A percentile compares a stretch with the other conserved stretches of the same genome.
phyloP scores from a whole-genome alignment of 305 asterid genomes.

The Solanum hybrid region DNA sequence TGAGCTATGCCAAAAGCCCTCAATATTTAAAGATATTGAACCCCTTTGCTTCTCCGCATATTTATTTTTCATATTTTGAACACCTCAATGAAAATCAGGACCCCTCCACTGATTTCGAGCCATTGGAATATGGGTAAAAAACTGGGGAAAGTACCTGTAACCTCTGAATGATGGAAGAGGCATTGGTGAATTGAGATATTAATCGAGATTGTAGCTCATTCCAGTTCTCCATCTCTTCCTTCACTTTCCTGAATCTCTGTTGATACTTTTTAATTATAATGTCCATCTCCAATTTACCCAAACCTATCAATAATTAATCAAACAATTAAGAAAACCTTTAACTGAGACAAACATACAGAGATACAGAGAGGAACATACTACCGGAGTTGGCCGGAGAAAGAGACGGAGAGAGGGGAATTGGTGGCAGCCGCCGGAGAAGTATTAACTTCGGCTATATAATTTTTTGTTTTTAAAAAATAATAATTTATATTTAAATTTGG shows the following conservation, averaged over 20 bases:
- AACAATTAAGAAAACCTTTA: not conserved
- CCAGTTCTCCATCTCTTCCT: conserved; percentile 59
- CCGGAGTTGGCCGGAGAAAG: not conserved
- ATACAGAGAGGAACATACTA: not conserved
- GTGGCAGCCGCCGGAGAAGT: not conserved
- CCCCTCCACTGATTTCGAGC: not conserved
- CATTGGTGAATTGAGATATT: conserved; percentile 48
- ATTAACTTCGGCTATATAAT: not conserved
- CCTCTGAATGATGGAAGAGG: conserved; percentile 61
- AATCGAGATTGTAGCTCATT: conserved; percentile 56
- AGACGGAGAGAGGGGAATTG: not conserved
- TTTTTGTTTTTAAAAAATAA: no score
- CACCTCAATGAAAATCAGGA: not conserved
- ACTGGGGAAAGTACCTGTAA: conserved; percentile 37
- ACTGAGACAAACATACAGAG: not conserved
- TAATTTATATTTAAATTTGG: no score
- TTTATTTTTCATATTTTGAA: not conserved
- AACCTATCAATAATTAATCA: not conserved
- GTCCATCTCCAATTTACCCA: conserved; percentile 31
- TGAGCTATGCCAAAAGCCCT: not conserved
- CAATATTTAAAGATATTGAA: not conserved
- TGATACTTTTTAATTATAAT: conserved; percentile 50
- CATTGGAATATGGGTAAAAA: not conserved
- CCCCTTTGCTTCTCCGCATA: not conserved
- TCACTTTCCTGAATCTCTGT: conserved; percentile 51